phyloP scores from a whole-genome alignment of 805 yeast genomes.

The Sugiyamaella smithiae region DNA sequence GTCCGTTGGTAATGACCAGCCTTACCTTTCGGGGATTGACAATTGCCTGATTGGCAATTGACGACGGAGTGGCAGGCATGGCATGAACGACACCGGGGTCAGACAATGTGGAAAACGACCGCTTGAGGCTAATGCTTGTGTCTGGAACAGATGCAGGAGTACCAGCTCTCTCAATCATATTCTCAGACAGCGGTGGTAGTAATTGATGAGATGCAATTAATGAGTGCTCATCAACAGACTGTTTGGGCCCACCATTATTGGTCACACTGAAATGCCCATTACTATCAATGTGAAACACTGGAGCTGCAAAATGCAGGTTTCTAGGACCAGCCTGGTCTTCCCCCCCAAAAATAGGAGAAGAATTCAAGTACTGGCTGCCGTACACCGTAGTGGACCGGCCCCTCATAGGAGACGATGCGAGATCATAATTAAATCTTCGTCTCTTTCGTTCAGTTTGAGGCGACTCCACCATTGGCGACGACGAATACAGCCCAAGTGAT shows the following conservation, averaged over 20 bases:
- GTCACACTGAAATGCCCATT: neutral
- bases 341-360: slow-evolving; percentile 4
- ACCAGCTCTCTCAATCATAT: neutral
- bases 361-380: neutral
- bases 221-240: neutral
- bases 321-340: neutral
- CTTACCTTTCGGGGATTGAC: neutral
- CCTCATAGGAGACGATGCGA: slow-evolving; percentile 10
- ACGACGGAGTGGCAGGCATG: neutral
- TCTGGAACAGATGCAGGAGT: slow-evolving; percentile 10
- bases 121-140: neutral
- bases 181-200: neutral
- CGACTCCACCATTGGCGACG: slow-evolving; percentile 18
- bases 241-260: neutral
- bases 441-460: slow-evolving; percentile 16
- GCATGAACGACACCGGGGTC: slow-evolving; percentile 7
- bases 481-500: slow-evolving; percentile 19
- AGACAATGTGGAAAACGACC: slow-evolving; percentile 11
- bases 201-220: neutral
- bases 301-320: neutral
- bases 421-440: neutral
- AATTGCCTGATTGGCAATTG: neutral
- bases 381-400: neutral
- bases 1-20: slow-evolving; percentile 12
- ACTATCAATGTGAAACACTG: neutral